These are phyloP conservation scores for Pythium dissimile DNA, from an alignment of 352 stramenopile genomes.

Conservation along the genomic window DNA sequence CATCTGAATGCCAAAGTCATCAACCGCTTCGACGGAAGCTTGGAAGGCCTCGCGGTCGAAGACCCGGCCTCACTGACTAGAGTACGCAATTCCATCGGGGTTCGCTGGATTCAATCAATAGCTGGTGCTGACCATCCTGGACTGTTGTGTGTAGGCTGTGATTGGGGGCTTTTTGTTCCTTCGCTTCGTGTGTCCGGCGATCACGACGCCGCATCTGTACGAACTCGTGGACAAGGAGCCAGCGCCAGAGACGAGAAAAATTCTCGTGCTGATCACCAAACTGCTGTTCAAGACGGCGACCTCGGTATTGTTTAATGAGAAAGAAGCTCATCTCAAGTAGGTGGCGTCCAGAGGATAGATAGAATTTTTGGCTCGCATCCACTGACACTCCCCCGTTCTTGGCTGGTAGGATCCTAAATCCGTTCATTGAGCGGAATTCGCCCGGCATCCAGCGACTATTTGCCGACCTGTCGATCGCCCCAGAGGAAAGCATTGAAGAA, in stretches of 20 bases:
- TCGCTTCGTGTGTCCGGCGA: constrained; percentile 84
- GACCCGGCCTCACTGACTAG: constrained; percentile 28
- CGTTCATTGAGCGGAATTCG: constrained; percentile 85
- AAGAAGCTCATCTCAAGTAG: constrained; percentile 83
- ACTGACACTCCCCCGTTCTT: too few relatives aligned
- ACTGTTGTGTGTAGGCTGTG: constrained; percentile 48
- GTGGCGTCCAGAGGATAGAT: too few relatives aligned
- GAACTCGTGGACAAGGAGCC: constrained; percentile 74
- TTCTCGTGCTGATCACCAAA: constrained; percentile 87
- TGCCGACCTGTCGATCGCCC: constrained; percentile 58
- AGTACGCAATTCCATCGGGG: constrained; percentile 10
- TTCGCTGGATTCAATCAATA: background rate
- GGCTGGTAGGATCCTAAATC: constrained; percentile 75
- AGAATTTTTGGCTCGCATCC: too few relatives aligned
- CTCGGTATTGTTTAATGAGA: constrained; percentile 80
- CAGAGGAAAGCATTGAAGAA: constrained; percentile 63
- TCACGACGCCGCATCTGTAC: constrained; percentile 85
- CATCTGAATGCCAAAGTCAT: constrained; percentile 40
- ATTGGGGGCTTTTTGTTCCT: constrained; percentile 88
- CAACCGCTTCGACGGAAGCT: constrained; percentile 34
- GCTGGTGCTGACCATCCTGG: too few relatives aligned
- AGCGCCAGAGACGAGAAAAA: constrained; percentile 58
- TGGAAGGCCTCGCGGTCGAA: constrained; percentile 30
- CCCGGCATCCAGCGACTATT: constrained; percentile 77
- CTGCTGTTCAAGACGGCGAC: constrained; percentile 88